Percentiles rank a stretch among this genome's conserved stretches.
phyloP scores from a whole-genome alignment of 1,139 yeast genomes.

The Waltiozyma sp. region DNA sequence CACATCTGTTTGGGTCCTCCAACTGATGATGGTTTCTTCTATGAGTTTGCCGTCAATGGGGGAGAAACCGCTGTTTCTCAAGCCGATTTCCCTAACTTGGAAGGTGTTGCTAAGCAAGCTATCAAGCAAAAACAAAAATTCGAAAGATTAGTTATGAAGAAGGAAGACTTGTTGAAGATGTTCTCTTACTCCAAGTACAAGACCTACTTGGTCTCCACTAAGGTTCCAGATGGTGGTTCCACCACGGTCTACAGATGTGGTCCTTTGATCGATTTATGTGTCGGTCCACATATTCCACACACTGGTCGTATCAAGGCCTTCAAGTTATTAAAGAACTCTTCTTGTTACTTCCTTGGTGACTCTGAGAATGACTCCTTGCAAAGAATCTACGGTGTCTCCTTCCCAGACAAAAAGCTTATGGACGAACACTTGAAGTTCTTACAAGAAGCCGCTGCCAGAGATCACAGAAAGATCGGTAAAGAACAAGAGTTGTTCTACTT shows the following conservation, averaged over 20 bases:
- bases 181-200: constrained; percentile 93
- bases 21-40: constrained; percentile 95
- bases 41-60: constrained; percentile 89
- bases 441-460: constrained; percentile 95
- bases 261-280: constrained; percentile 91
- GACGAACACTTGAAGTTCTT: constrained; percentile 90
- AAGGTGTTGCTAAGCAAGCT: constrained; percentile 80
- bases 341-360: constrained; percentile 95
- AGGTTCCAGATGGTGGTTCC: constrained; percentile 92
- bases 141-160: constrained; percentile 85
- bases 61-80: constrained; percentile 69
- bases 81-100: constrained; percentile 75
- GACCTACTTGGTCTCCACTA: constrained; percentile 74
- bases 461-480: constrained; percentile 91
- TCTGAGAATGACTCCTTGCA: constrained; percentile 88
- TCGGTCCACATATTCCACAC: constrained; percentile 97
- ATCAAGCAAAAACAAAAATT: constrained; percentile 95
- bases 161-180: constrained; percentile 87
- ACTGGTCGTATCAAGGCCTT: constrained; percentile 94
- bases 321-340: constrained; percentile 89
- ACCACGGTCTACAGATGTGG: constrained; percentile 98
- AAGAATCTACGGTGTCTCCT: constrained; percentile 95
- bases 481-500: constrained; percentile 94
- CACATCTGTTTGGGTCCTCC: constrained; percentile 95
- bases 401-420: constrained; percentile 97